A percentile compares a stretch with the other conserved stretches of the same genome.
These are phyloP conservation scores for Senna tora DNA, from an alignment of 306 rosid species.

Conservation along the genomic window DNA sequence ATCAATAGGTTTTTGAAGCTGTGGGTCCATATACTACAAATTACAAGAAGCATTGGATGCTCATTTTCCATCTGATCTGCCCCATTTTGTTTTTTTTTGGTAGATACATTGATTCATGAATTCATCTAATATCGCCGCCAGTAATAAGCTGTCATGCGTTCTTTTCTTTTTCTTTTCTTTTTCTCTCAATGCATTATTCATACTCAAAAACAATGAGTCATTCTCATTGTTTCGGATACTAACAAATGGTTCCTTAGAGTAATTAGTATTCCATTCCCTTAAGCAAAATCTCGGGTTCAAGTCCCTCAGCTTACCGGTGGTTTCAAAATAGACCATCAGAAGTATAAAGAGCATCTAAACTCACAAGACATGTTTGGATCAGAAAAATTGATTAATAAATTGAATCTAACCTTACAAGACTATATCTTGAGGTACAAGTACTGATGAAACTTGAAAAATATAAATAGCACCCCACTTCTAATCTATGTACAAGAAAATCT, in stretches of 20 bases:
- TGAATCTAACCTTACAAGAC: constrained; percentile 9
- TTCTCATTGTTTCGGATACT: no score
- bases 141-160: not conserved
- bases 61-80: not conserved
- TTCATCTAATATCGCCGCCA: not conserved
- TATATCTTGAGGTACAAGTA: not conserved
- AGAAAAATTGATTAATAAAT: not conserved
- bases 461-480: constrained; percentile 33
- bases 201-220: no score
- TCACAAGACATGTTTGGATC: not conserved
- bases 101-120: not conserved
- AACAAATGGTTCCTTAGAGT: no score
- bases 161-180: not conserved
- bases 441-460: constrained; percentile 31
- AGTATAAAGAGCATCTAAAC: not conserved
- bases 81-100: not conserved
- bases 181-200: not conserved
- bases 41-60: constrained; percentile 21
- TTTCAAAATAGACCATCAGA: not conserved
- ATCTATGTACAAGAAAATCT: constrained; percentile 50
- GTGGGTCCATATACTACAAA: not conserved
- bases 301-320: no score
- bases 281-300: no score
- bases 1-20: not conserved
- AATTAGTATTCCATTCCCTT: no score